Conservation (phyloP, 139 green algal species). For the Pleodorina starrii region DNA sequence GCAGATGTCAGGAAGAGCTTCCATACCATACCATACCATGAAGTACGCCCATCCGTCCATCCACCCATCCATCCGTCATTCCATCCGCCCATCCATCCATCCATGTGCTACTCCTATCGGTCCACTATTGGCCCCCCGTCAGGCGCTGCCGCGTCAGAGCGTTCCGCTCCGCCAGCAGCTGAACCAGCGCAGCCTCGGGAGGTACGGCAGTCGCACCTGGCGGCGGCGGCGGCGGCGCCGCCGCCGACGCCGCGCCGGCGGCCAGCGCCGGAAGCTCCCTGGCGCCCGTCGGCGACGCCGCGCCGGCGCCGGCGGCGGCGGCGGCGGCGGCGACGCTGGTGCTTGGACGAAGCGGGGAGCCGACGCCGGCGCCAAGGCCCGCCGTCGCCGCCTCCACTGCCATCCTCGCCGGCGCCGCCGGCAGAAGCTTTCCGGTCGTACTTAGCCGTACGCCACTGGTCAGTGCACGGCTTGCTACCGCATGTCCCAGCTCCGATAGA, state of each 20-base stretch:
- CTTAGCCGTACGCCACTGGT: conserved; percentile 23
- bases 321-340: background rate
- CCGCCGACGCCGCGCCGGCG: background rate
- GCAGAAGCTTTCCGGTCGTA: conserved; percentile 37
- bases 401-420: conserved; percentile 12
- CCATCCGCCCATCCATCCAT: background rate
- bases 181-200: background rate
- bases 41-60: background rate
- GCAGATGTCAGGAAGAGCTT: no score
- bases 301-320: background rate
- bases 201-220: background rate
- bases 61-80: background rate
- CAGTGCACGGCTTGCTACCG: conserved; percentile 18
- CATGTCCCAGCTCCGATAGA: conserved; percentile 15
- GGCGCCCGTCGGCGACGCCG: background rate
- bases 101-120: background rate
- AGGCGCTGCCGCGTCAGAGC: conserved; percentile 26
- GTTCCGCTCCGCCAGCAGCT: conserved; percentile 26
- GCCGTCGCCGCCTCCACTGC: conserved; percentile 3
- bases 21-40: no score
- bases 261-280: background rate
- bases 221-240: background rate
- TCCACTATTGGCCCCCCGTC: background rate
- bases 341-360: background rate
- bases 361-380: background rate